These are phyloP conservation scores for Discostella pseudostelligera DNA, from an alignment of 108 stramenopile species.

Conservation along the genomic window DNA sequence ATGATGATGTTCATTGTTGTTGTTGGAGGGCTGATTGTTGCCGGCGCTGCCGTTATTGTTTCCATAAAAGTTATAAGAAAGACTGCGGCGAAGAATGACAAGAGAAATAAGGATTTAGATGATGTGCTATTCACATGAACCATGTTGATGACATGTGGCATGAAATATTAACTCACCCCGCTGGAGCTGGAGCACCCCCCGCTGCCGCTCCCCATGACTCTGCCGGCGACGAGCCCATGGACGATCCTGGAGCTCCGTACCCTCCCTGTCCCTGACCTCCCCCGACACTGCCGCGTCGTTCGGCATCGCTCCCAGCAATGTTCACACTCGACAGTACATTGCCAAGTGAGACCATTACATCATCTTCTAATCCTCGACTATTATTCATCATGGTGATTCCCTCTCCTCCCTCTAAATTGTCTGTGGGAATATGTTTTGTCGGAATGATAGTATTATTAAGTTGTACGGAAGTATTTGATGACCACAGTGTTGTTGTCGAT, in stretches of 20 bases:
- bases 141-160: background rate
- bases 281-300: background rate
- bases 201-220: constrained; percentile 5
- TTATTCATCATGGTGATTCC: background rate
- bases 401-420: background rate
- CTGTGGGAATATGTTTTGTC: too few species aligned
- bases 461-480: constrained; percentile 3
- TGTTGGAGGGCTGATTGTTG: constrained; percentile 11
- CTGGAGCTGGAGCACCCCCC: constrained; percentile 11
- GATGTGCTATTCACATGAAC: background rate
- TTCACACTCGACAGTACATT: background rate
- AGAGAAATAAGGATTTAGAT: background rate
- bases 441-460: background rate
- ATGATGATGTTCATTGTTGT: constrained; percentile 8
- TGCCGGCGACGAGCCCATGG: background rate
- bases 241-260: constrained; percentile 2
- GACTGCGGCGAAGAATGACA: background rate
- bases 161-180: constrained; percentile 2
- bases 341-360: constrained; percentile 10
- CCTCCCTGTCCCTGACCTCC: background rate
- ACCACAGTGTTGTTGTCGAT: constrained; percentile 8
- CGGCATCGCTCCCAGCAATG: background rate
- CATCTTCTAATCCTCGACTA: constrained; percentile 6
- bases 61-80: constrained; percentile 14
- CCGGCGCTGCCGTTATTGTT: constrained; percentile 5